Evolutionary conservation across 306 rosid genomes (phyloP).

Genomic region (Lathyrus sativus): DNA sequence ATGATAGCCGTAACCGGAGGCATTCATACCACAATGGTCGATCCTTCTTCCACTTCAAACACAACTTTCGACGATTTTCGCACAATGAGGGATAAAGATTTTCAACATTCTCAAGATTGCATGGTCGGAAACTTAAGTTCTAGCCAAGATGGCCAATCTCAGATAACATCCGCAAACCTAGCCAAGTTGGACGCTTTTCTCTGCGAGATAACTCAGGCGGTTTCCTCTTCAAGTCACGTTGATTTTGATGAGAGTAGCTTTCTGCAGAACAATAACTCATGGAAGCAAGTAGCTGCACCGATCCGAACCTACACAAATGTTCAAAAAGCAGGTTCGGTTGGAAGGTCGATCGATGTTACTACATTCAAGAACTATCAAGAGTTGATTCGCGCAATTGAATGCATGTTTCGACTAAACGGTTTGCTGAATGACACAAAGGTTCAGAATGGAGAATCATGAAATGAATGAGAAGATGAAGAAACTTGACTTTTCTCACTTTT

Average conservation of each 20-base stretch:
- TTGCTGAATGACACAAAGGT: conserved; percentile 85
- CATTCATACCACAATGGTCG: conserved; percentile 58
- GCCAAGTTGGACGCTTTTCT: conserved; percentile 75
- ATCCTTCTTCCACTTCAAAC: conserved; percentile 75
- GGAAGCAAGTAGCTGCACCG: conserved; percentile 78
- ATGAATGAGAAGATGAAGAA: too few relatives aligned
- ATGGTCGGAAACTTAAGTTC: conserved; percentile 72
- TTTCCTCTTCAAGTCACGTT: conserved; percentile 79
- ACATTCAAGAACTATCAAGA: conserved; percentile 79
- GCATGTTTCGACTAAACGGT: conserved; percentile 94
- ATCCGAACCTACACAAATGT: conserved; percentile 82
- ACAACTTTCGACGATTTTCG: conserved; percentile 73
- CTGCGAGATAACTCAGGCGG: conserved; percentile 82
- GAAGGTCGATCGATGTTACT: conserved; percentile 88
- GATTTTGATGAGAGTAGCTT: conserved; percentile 87
- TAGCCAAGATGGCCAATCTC: conserved; percentile 93
- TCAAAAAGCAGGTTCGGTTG: conserved; percentile 96
- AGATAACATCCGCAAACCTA: conserved; percentile 78
- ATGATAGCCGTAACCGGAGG: conserved; percentile 90
- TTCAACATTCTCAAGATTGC: conserved; percentile 64
- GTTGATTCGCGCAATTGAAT: conserved; percentile 74
- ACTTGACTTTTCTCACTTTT: too few relatives aligned
- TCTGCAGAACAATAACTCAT: conserved; percentile 68
- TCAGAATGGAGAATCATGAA: conserved; percentile 97
- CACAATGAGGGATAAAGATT: conserved; percentile 55